Evolutionary conservation across 202 grass and related monocot genomes (phyloP), one percentile per base, ranked within the genome.

Genomic region (Carex arenaria): DNA sequence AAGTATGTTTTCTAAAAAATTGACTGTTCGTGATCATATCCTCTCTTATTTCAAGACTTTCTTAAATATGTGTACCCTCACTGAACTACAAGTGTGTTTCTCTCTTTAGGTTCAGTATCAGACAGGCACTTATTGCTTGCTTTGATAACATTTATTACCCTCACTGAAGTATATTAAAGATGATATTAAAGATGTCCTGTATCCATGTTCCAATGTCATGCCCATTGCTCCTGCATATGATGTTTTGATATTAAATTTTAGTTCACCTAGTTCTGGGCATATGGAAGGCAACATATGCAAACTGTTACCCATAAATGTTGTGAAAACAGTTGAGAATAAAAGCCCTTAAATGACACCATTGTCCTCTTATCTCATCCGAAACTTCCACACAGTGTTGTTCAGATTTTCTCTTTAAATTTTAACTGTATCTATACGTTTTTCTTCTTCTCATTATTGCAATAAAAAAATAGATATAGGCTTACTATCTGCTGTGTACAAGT

Each of bases 81-180:
- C 38, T 40, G 38, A 40, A 40, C n/a, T 71, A 43, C 4, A 72
- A 47, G 42, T 32, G 12, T 65, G 28, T 6, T 65, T 65, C 32
- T 31, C 12, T 13, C 12, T 32, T 47, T 20, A 26, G 10, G 10
- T 12, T 72, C 10, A 14, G 68, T 72, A 71, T 71, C 40, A 18
- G 23, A 53, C 47, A 53, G 55, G 72, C 72, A 75, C 23, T 75
- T 75, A 75, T 75, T 68, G 47, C 71, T 55, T 75, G 22, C 49
- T 1, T 9, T 53, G 49, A 17, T 75, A 54, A 75, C 26, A 75
- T 75, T 47, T 75, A 26, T 75, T 17, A 54, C 47, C 23, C 72
- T 31, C 23, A 53, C 49, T 30, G 2, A 53, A 75, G 72, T 75
- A 55, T 47, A 54, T 75, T 75, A 54, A 74, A 74, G 47, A 54